phyloP scores from a whole-genome alignment of 768 basidiomycete genomes.

The Kwoniella dendrophila region DNA sequence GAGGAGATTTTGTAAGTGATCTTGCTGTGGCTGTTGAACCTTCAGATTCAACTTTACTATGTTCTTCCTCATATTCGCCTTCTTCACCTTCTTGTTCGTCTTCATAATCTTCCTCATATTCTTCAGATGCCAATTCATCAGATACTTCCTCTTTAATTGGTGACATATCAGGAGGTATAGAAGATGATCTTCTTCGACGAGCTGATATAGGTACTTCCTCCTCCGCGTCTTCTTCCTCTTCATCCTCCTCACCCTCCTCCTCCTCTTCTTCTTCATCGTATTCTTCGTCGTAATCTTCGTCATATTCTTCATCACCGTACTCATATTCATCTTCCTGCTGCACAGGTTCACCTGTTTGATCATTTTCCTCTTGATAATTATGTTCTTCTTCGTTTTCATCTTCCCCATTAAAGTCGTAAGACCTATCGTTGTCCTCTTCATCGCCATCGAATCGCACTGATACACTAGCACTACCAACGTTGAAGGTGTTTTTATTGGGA shows the following conservation, averaged over 20 bases:
- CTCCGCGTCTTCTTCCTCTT: slow-evolving; percentile 28
- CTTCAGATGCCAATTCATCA: slow-evolving; percentile 19
- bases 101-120: slow-evolving; percentile 12
- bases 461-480: neutral
- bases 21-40: neutral
- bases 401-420: no score
- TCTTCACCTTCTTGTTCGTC: slow-evolving; percentile 25
- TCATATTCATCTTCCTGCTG: slow-evolving; percentile 27
- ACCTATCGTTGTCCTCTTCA: slow-evolving; percentile 1
- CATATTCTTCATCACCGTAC: slow-evolving; percentile 20
- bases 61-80: slow-evolving; percentile 21
- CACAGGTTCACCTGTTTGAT: slow-evolving; percentile 16
- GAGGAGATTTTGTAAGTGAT: slow-evolving; percentile 30
- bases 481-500: neutral
- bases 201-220: slow-evolving; percentile 14
- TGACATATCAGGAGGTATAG: slow-evolving; percentile 30
- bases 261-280: slow-evolving; percentile 26
- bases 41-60: slow-evolving; percentile 12
- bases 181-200: slow-evolving; percentile 20
- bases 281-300: slow-evolving; percentile 23
- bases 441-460: neutral
- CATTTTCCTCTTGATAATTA: slow-evolving; percentile 7
- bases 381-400: slow-evolving; percentile 23
- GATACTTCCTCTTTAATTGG: slow-evolving; percentile 33
- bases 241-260: slow-evolving; percentile 22